These are phyloP conservation scores for Chalciporus sp. DNA, from an alignment of 1,284 basidiomycete species.

Conservation along the genomic window DNA sequence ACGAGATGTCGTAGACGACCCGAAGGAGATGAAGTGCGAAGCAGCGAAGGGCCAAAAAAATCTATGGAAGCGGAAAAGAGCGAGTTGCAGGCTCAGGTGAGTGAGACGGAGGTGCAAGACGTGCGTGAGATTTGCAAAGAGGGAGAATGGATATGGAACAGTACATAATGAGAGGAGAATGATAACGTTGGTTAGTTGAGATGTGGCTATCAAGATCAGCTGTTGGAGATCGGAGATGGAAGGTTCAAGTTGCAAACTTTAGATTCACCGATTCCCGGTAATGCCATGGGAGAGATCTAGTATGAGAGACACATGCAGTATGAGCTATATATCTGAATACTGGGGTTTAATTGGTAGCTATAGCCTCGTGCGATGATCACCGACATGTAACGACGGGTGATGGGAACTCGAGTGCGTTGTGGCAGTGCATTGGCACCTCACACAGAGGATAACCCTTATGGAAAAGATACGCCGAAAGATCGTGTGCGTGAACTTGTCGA, in stretches of 20 bases:
- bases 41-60: conserved; percentile 10
- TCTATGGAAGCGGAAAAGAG: not conserved
- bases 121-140: conserved; percentile 31
- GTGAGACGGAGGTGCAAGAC: not conserved
- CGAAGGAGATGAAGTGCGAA: conserved; percentile 9
- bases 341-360: not conserved
- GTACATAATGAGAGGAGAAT: conserved; percentile 27
- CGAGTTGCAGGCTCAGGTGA: not conserved
- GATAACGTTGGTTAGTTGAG: conserved; percentile 33
- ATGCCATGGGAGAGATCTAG: conserved; percentile 12
- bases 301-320: not conserved
- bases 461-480: conserved; percentile 34
- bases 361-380: conserved; percentile 31
- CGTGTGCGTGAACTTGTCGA: conserved; percentile 21
- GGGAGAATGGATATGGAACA: conserved; percentile 17
- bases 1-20: not conserved
- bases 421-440: conserved; percentile 26
- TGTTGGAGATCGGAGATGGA: conserved; percentile 34
- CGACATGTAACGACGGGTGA: conserved; percentile 20
- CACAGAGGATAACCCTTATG: conserved; percentile 34
- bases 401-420: conserved; percentile 17
- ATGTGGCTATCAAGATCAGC: conserved; percentile 28
- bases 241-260: conserved; percentile 33
- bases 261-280: conserved; percentile 32
- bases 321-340: too few species aligned